phyloP scores from a whole-genome alignment of 352 stramenopile species.

The Pythium pyrilobum region DNA sequence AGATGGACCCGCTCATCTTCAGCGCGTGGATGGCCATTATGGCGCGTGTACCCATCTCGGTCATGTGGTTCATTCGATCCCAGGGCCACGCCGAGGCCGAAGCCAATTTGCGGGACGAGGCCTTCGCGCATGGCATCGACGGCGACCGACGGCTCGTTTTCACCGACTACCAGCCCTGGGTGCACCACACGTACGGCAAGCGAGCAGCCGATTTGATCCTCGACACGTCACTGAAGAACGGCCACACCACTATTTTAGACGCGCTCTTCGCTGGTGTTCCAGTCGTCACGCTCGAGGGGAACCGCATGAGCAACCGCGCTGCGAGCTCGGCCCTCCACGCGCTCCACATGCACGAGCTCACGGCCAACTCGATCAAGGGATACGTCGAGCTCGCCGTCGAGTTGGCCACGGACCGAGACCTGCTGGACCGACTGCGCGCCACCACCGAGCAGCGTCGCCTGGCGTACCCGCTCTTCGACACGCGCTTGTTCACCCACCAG shows the following conservation, averaged over 20 bases:
- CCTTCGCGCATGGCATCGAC: slow-evolving; percentile 44
- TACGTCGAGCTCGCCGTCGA: slow-evolving; percentile 73
- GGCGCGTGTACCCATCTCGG: slow-evolving; percentile 45
- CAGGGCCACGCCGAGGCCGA: slow-evolving; percentile 39
- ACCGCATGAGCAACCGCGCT: slow-evolving; percentile 63
- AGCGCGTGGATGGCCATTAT: slow-evolving; percentile 78
- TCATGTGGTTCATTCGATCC: slow-evolving; percentile 79
- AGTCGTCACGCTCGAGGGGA: slow-evolving; percentile 60
- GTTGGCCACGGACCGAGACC: slow-evolving; percentile 26
- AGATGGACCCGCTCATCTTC: slow-evolving; percentile 77
- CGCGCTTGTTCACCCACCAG: slow-evolving; percentile 33
- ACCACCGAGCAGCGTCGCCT: slow-evolving; percentile 40
- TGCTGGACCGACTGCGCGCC: slow-evolving; percentile 34
- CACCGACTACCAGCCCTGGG: slow-evolving; percentile 52
- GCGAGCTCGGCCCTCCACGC: slow-evolving; percentile 49
- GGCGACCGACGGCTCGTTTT: slow-evolving; percentile 52
- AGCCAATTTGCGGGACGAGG: slow-evolving; percentile 43
- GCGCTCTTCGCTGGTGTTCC: slow-evolving; percentile 74
- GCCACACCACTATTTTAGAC: slow-evolving; percentile 78
- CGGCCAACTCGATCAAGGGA: slow-evolving; percentile 68
- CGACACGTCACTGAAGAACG: slow-evolving; percentile 82
- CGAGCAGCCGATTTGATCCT: slow-evolving; percentile 66
- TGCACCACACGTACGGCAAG: slow-evolving; percentile 75
- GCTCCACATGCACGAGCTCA: slow-evolving; percentile 45
- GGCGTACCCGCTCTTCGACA: slow-evolving; percentile 62